Evolutionary conservation across 2,329 filamentous ascomycete species (phyloP).

Genomic region (Pseudocercospora eumusae): DNA sequence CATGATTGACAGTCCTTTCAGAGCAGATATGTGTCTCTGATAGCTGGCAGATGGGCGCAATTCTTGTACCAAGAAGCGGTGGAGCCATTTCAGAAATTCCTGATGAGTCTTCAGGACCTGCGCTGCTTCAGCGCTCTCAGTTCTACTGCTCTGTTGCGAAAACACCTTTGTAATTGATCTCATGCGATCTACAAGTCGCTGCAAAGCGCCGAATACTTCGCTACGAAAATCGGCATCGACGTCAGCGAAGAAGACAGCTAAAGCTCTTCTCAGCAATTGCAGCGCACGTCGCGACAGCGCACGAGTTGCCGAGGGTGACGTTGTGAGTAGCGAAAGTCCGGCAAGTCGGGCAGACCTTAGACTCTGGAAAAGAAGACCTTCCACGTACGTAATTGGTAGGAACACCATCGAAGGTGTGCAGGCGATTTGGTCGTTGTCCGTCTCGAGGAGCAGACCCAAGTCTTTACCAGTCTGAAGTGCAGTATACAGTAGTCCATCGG

Average conservation of each 20-base stretch:
- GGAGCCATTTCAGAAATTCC: slow-evolving; percentile 72
- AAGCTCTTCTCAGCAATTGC: slow-evolving; percentile 61
- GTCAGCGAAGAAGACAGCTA: slow-evolving; percentile 76
- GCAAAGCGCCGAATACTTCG: slow-evolving; percentile 72
- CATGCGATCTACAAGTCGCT: slow-evolving; percentile 75
- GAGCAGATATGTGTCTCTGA: slow-evolving; percentile 78
- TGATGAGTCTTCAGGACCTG: slow-evolving; percentile 19
- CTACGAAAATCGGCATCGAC: slow-evolving; percentile 83
- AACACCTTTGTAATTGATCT: slow-evolving; percentile 65
- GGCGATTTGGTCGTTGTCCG: slow-evolving; percentile 24
- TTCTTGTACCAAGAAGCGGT: slow-evolving; percentile 70
- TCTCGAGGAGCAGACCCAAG: slow-evolving; percentile 47
- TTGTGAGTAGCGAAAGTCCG: slow-evolving; percentile 77
- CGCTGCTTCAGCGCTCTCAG: neutral
- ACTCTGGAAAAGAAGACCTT: slow-evolving; percentile 42
- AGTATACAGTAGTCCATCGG: slow-evolving; percentile 37
- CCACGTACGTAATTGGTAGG: slow-evolving; percentile 52
- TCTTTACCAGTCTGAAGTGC: slow-evolving; percentile 51
- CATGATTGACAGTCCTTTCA: slow-evolving; percentile 70
- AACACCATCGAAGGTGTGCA: slow-evolving; percentile 48
- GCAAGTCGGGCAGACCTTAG: slow-evolving; percentile 65
- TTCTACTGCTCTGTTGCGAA: slow-evolving; percentile 23
- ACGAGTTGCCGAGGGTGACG: slow-evolving; percentile 71
- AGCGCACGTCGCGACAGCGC: slow-evolving; percentile 68
- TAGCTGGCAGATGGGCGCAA: slow-evolving; percentile 82